Percentiles rank a stretch among this genome's conserved stretches.
These are phyloP conservation scores for Xylaria sp. DNA, from an alignment of 2,329 filamentous ascomycete species.

Conservation along the genomic window DNA sequence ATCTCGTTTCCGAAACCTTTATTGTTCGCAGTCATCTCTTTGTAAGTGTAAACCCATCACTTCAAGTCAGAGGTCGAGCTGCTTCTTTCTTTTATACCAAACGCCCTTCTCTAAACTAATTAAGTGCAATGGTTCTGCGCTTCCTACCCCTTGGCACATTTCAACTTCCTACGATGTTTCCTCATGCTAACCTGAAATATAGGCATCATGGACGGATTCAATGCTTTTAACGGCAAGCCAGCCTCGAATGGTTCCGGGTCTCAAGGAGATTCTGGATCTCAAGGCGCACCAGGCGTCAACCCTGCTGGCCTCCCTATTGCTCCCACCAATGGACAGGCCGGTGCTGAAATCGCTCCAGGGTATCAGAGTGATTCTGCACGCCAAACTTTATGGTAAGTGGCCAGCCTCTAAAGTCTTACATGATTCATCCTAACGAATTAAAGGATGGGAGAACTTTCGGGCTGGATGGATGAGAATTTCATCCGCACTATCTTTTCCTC, in stretches of 20 bases:
- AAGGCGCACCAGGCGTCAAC: conserved; percentile 47
- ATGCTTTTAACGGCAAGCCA: conserved; percentile 51
- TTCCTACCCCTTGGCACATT: not conserved
- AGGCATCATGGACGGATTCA: conserved; percentile 50
- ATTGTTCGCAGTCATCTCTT: not conserved
- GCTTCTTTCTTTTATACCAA: not conserved
- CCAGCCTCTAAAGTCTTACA: not conserved
- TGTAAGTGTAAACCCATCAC: not conserved
- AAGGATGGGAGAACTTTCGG: conserved; percentile 99
- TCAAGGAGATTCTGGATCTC: conserved; percentile 51
- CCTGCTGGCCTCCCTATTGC: conserved; percentile 45
- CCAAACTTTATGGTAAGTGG: conserved; percentile 67
- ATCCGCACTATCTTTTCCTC: conserved; percentile 91
- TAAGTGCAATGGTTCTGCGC: not conserved
- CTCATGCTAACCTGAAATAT: conserved; percentile 14
- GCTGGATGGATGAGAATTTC: conserved; percentile 99
- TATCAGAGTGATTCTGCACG: conserved; percentile 57
- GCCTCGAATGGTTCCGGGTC: conserved; percentile 52
- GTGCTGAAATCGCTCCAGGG: conserved; percentile 47
- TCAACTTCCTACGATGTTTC: not conserved
- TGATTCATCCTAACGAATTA: conserved; percentile 23
- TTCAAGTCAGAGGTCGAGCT: too few species aligned
- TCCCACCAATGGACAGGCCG: conserved; percentile 50
- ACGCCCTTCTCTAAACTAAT: not conserved
- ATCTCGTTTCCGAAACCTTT: not conserved